Evolutionary conservation across 306 rosid species (phyloP).

Genomic region (Trichosanthes truncata): DNA sequence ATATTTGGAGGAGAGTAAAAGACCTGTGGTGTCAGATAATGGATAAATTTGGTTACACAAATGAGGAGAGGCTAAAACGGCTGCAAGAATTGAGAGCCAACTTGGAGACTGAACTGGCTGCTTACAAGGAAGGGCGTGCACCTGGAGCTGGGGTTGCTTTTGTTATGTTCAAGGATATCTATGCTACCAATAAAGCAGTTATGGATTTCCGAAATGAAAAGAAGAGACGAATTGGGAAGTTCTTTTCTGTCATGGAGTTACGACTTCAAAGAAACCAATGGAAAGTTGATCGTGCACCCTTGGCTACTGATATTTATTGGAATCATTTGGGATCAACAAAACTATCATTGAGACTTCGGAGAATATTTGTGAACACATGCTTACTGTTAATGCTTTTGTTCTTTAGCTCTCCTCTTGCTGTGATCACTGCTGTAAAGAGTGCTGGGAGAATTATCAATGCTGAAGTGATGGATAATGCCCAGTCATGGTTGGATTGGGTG

Average conservation of each 20-base stretch:
- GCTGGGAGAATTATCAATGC: constrained; percentile 88
- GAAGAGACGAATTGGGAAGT: constrained; percentile 69
- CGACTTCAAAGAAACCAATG: constrained; percentile 81
- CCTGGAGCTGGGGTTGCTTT: constrained; percentile 85
- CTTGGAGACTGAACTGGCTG: constrained; percentile 74
- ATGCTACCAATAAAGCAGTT: constrained; percentile 87
- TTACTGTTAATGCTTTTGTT: constrained; percentile 68
- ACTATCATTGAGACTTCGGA: constrained; percentile 51
- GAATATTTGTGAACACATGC: constrained; percentile 75
- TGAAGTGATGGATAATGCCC: constrained; percentile 91
- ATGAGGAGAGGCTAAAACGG: constrained; percentile 61
- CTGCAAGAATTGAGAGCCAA: constrained; percentile 75
- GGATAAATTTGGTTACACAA: constrained; percentile 55
- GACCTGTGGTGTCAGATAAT: constrained; percentile 25
- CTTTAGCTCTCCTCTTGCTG: constrained; percentile 92
- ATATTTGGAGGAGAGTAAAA: constrained; percentile 29
- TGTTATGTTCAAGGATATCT: constrained; percentile 87
- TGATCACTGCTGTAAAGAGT: constrained; percentile 68
- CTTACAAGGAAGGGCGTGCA: constrained; percentile 77
- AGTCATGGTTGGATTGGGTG: constrained; percentile 79
- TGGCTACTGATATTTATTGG: constrained; percentile 93
- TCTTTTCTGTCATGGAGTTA: constrained; percentile 71
- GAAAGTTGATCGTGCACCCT: constrained; percentile 97
- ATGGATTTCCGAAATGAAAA: constrained; percentile 85
- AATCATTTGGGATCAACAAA: constrained; percentile 78